Base-by-base conservation (phyloP, 371 early-diverging fungal species). In the Apophysomyces trapeziformis region DNA sequence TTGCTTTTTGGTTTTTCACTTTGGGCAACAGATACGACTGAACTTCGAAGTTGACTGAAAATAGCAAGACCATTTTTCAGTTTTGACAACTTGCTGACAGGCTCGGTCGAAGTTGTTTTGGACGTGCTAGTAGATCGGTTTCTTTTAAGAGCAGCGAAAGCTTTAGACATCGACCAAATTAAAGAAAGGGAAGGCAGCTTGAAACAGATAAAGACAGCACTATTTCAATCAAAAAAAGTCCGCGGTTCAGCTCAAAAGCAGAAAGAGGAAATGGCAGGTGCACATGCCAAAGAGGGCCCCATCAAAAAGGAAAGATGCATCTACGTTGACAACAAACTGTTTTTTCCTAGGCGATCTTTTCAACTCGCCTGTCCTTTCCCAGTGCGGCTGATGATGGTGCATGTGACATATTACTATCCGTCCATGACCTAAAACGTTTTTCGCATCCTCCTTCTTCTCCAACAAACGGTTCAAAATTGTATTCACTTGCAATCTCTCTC, bases 61-160 rank as follows among this genome's bases (percentile, higher is more conserved):
- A 72, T 46, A 16, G 63, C 63, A 1, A 75, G 45, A 18, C 70
- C 66, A 21, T 67, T 69, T 47, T 75, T 75, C 7, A 75, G 35
- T 41, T 63, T 65, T 5, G 72, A 72, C 18, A 75, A 14, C 47
- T 72, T 75, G 57, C 72, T 65, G 4, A 61, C 61, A 6, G 71
- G 63, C 8, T 63, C 61, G 9, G 54, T n/a, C 39, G 61, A 16
- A 5, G 46, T 21, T 32, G 68, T 67, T 54, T 70, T 60, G 7
- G 65, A 58, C 16, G 68, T 66, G 35, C 72, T 71, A 6, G 64
- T 59, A 12, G 72, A 71, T 38, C 75, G 66, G 38, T 68, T 61
- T 44, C 75, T 60, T 62, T 74, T 74, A 36, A 71, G 59, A 45
- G 67, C 68, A 35, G 70, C 62, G 45, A 70, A 67, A 18, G 70